A percentile compares a stretch with the other conserved stretches of the same genome.
Evolutionary conservation across 2,329 filamentous ascomycete genomes (phyloP).

Genomic region (Penicillium sp.): DNA sequence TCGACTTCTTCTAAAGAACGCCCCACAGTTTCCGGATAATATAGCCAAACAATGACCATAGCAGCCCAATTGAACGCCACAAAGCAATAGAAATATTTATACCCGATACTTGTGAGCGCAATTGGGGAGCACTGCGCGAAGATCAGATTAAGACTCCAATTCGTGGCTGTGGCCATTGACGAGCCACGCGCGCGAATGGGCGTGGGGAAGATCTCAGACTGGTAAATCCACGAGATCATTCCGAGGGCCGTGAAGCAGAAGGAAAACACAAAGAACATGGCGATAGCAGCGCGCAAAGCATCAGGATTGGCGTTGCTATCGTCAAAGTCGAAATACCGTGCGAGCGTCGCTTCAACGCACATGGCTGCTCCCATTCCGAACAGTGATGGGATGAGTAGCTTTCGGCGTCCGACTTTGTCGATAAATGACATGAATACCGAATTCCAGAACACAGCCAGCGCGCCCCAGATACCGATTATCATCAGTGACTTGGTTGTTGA

Average conservation of each 20-base stretch:
- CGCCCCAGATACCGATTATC: constrained; percentile 55
- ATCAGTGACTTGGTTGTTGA: constrained; percentile 48
- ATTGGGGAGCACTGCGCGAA: constrained; percentile 54
- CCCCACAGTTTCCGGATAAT: constrained; percentile 35
- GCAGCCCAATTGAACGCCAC: constrained; percentile 52
- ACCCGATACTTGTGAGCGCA: constrained; percentile 46
- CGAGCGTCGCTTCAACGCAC: constrained; percentile 45
- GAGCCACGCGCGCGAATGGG: constrained; percentile 46
- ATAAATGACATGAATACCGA: constrained; percentile 49
- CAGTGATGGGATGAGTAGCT: constrained; percentile 49
- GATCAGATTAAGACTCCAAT: constrained; percentile 50
- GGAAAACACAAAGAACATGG: constrained; percentile 51
- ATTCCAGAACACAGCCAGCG: constrained; percentile 52
- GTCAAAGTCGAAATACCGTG: constrained; percentile 37
- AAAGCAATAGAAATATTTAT: constrained; percentile 54
- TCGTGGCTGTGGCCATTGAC: constrained; percentile 48
- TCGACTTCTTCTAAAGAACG: constrained; percentile 35
- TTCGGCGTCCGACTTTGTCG: constrained; percentile 52
- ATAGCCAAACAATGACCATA: constrained; percentile 36
- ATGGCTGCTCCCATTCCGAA: constrained; percentile 46
- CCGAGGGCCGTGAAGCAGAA: constrained; percentile 48
- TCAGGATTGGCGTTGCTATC: constrained; percentile 30
- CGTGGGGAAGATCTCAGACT: constrained; percentile 50
- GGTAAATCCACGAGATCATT: constrained; percentile 51
- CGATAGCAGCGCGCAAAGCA: constrained; percentile 47